Conservation (phyloP, 306 rosid genomes). For the Cajanus cajan region DNA sequence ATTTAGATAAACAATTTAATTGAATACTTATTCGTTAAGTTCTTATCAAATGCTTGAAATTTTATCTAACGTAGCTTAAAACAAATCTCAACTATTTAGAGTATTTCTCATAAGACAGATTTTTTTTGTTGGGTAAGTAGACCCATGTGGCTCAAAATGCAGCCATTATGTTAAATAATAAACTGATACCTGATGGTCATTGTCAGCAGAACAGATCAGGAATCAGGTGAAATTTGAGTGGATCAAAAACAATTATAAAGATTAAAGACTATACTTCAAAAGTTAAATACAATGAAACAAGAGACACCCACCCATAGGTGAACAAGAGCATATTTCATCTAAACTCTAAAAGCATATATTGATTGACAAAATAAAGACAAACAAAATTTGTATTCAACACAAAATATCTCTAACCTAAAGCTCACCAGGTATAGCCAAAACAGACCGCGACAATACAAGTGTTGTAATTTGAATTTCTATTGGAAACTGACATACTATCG, state of each 20-base stretch:
- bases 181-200: neutral
- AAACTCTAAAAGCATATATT: neutral
- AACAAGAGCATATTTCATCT: neutral
- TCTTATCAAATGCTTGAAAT: neutral
- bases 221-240: neutral
- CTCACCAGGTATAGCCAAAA: conserved; percentile 1
- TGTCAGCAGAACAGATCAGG: neutral
- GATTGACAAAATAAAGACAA: neutral
- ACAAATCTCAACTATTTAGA: neutral
- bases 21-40: neutral
- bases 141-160: neutral
- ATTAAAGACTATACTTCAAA: neutral
- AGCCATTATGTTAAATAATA: neutral
- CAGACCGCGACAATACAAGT: neutral
- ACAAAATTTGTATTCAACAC: conserved; percentile 31
- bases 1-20: too few relatives aligned
- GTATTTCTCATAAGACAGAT: neutral
- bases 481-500: conserved; percentile 1
- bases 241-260: neutral
- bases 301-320: neutral
- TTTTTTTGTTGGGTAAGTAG: neutral
- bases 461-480: neutral
- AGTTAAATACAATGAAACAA: neutral
- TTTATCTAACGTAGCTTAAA: neutral
- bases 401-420: neutral